Evolutionary conservation across 495 filamentous ascomycete species (phyloP).

Genomic region (Astrocystis sublimbata): DNA sequence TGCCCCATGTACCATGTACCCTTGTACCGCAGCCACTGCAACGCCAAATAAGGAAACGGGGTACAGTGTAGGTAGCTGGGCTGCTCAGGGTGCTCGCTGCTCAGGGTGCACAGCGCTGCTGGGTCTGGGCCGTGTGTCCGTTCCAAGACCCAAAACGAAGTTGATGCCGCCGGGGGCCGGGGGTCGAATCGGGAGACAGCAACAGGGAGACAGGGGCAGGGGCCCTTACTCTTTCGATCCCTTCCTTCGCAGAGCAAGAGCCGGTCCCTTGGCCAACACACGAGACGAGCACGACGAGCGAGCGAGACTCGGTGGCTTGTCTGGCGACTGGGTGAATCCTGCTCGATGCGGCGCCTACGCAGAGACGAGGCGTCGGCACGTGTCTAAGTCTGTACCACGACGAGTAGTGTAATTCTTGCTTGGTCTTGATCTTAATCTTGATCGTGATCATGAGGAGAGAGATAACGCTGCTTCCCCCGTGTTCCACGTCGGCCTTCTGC

Average conservation of each 20-base stretch:
- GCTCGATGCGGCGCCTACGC: background rate
- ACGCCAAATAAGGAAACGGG: slow-evolving; percentile 19
- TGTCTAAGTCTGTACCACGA: no score
- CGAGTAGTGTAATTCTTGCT: no score
- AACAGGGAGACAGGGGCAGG: slow-evolving; percentile 18
- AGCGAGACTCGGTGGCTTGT: background rate
- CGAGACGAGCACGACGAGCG: background rate
- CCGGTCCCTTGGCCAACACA: slow-evolving; percentile 4
- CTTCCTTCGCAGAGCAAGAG: background rate
- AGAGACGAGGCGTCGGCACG: background rate
- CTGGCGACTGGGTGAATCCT: background rate
- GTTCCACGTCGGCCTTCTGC: slow-evolving; percentile 9
- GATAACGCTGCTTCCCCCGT: slow-evolving; percentile 8
- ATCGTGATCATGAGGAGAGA: background rate
- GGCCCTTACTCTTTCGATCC: background rate
- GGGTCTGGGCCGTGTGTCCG: slow-evolving; percentile 5
- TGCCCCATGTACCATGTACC: no score
- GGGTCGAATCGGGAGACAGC: slow-evolving; percentile 3
- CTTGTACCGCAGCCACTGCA: slow-evolving; percentile 5
- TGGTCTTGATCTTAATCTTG: no score
- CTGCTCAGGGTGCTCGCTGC: no score
- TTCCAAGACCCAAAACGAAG: slow-evolving; percentile 15
- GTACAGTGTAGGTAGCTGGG: slow-evolving; percentile 19
- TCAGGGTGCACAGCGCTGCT: background rate
- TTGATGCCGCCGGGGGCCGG: slow-evolving; percentile 13